Base-by-base conservation (phyloP, 768 basidiomycete genomes). In the Vararia minispora region DNA sequence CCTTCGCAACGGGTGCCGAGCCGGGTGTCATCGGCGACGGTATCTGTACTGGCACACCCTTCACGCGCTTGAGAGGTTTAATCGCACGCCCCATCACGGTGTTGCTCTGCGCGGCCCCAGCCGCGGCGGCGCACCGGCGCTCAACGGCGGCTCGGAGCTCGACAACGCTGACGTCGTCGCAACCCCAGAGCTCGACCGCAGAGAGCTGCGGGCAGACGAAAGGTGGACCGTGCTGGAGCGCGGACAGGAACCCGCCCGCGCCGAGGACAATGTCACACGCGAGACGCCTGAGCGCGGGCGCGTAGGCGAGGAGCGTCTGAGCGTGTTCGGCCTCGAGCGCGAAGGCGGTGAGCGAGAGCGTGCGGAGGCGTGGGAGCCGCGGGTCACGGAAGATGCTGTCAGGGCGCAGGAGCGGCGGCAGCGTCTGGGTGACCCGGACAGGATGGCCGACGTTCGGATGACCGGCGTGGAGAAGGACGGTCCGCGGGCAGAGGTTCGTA, bases 351-450 rank as follows among this genome's bases (percentile, higher is more conserved):
- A 44, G 46, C 10, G 34, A 27, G 28, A 41, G 39, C 24, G 44
- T 39, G 18, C 35, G 37, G 11, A 47, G 35, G 27, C 25, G 35
- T n/a, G 39, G 46, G 39, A 44, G 31, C 17, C 46, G 46, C 10
- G 46, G 39, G 33, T 44, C 46, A 25, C 43, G 46, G 31, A 47
- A 44, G 24, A 44, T 47, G 28, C 40, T 42, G 10, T 47, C 46
- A 6, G 35, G 23, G 17, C 40, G 37, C 23, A 40, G 46, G 5
- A 45, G 33, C n/a, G 28, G 36, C 3, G 32, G 37, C 11, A 40
- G 11, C 35, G 8, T 30, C 10, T 17, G 16, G 11, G 21, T 11
- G n/a, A n/a, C n/a, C n/a, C n/a, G n/a, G n/a, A n/a, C n/a, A n/a
- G n/a, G n/a, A n/a, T n/a, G n/a, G n/a, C n/a, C n/a, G n/a, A n/a